Conservation (phyloP, 140 eudicot genomes). For the Flaveria floridana region DNA sequence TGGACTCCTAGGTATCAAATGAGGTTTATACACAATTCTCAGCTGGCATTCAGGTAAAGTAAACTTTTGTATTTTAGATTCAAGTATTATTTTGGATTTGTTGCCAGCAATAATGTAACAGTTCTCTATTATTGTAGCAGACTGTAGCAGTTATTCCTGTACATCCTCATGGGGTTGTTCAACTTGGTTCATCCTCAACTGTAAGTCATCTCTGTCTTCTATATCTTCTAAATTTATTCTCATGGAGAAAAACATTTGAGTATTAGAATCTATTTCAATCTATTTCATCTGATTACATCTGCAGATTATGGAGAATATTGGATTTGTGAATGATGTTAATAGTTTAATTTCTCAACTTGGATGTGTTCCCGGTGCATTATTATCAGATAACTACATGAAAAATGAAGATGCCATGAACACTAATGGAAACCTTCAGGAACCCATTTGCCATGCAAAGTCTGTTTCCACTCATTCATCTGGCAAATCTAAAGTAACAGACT, state of each 20-base stretch:
- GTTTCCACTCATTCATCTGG: conserved; percentile 35
- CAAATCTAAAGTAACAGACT: conserved; percentile 27
- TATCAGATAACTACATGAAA: conserved; percentile 53
- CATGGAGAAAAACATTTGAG: not conserved
- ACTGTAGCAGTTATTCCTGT: conserved; percentile 87
- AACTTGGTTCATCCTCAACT: conserved; percentile 69
- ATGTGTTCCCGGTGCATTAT: conserved; percentile 62
- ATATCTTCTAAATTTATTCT: not conserved
- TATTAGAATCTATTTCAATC: conserved; percentile 17
- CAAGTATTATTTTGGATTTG: conserved; percentile 20
- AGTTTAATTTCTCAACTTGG: conserved; percentile 75
- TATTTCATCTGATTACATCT: not conserved
- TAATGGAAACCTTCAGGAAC: conserved; percentile 19
- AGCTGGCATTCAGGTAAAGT: conserved; percentile 79
- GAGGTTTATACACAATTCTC: conserved; percentile 69
- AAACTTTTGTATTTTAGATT: conserved; percentile 5
- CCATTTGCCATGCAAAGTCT: conserved; percentile 28
- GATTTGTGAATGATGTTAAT: conserved; percentile 70
- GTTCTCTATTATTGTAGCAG: conserved; percentile 42
- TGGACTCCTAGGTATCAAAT: conserved; percentile 53
- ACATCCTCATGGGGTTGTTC: conserved; percentile 94
- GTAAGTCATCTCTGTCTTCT: conserved; percentile 50
- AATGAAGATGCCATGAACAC: conserved; percentile 37
- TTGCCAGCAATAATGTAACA: conserved; percentile 8
- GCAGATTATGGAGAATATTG: conserved; percentile 73